Conservation (phyloP, 495 filamentous ascomycete genomes). For the Podospora pseudocomata region DNA sequence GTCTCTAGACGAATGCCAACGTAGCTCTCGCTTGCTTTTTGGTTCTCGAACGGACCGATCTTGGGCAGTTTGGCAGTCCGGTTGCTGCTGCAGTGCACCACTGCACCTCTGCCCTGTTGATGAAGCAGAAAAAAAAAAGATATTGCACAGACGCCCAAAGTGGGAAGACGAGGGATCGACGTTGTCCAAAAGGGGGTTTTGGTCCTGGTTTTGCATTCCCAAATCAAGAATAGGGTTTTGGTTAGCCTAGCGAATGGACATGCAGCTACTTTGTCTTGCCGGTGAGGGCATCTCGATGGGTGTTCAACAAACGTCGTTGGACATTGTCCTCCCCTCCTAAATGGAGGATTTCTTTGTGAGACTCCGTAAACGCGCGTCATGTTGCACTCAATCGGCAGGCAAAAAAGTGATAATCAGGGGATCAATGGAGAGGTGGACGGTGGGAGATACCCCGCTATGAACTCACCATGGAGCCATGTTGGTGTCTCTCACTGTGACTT, state of each 20-base stretch:
- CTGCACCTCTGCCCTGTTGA: background rate
- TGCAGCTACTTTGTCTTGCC: background rate
- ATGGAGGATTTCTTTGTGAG: background rate
- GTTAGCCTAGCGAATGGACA: background rate
- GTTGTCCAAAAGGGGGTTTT: background rate
- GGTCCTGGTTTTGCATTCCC: background rate
- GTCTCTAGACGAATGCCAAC: background rate
- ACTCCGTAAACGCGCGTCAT: background rate
- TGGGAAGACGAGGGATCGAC: background rate
- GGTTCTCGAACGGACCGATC: background rate
- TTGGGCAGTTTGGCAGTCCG: background rate
- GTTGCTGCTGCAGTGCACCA: background rate
- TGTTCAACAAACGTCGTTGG: background rate
- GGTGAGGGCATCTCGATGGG: background rate
- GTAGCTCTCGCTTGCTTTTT: background rate
- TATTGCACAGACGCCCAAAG: background rate
- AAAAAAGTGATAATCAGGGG: background rate
- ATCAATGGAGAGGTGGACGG: background rate
- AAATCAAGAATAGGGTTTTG: background rate
- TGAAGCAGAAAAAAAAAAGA: background rate
- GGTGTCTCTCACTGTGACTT: background rate
- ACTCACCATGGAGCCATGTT: background rate
- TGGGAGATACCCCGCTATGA: background rate
- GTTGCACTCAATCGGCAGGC: background rate
- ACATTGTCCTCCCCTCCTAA: background rate